Conservation (phyloP, 108 stramenopile genomes). For the Mediolabrus comicus region DNA sequence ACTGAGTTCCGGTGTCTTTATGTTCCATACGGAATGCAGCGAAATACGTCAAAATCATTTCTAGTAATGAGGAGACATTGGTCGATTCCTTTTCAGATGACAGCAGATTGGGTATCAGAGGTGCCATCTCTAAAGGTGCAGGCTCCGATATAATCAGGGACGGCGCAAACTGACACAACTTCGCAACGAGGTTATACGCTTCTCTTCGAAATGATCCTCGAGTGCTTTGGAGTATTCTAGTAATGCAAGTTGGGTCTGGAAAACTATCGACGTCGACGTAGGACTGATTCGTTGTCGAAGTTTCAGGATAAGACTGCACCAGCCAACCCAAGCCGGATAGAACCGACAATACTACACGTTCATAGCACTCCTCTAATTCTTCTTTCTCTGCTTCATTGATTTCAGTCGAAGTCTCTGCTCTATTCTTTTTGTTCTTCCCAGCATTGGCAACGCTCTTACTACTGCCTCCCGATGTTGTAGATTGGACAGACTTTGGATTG, state of each 20-base stretch:
- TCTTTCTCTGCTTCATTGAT: slow-evolving; percentile 54
- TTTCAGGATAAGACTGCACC: slow-evolving; percentile 18
- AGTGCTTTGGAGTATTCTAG: slow-evolving; percentile 47
- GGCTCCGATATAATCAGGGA: slow-evolving; percentile 7
- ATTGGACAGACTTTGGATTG: slow-evolving; percentile 6
- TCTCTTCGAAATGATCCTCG: slow-evolving; percentile 60
- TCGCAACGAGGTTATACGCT: slow-evolving; percentile 53
- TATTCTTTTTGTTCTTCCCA: slow-evolving; percentile 8
- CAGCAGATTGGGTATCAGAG: slow-evolving; percentile 50
- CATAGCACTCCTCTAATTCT: slow-evolving; percentile 74
- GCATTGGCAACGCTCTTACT: neutral
- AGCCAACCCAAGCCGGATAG: slow-evolving; percentile 26
- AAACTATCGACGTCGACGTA: slow-evolving; percentile 1
- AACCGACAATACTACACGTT: slow-evolving; percentile 54
- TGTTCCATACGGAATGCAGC: slow-evolving; percentile 6
- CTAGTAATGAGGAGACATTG: slow-evolving; percentile 59
- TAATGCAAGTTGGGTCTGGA: slow-evolving; percentile 23
- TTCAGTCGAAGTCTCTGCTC: neutral
- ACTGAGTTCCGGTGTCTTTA: slow-evolving; percentile 1
- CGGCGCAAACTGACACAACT: slow-evolving; percentile 51
- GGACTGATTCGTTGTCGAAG: neutral
- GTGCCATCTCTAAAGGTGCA: slow-evolving; percentile 30
- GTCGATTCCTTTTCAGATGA: slow-evolving; percentile 68
- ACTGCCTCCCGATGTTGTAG: neutral
- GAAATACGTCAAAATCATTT: slow-evolving; percentile 62